A percentile compares a stretch with the other conserved stretches of the same genome.
phyloP scores from a whole-genome alignment of 2,329 filamentous ascomycete species.

The Alternaria incomplexa region DNA sequence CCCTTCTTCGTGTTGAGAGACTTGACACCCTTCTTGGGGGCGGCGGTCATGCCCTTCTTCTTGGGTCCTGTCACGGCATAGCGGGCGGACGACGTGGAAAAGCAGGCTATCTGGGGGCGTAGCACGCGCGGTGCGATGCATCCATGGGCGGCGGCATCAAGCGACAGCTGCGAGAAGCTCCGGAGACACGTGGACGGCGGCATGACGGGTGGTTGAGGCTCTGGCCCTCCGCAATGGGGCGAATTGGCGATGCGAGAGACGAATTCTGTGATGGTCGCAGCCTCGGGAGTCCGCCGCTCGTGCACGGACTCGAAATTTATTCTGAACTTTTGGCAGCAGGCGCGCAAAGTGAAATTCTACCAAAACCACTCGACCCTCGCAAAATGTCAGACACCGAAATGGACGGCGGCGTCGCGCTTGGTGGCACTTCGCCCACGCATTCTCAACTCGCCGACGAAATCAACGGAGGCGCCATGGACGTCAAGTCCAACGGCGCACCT shows the following conservation, averaged over 20 bases:
- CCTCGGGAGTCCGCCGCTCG: conserved; percentile 36
- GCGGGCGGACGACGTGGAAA: conserved; percentile 44
- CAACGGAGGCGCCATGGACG: conserved; percentile 43
- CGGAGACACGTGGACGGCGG: conserved; percentile 41
- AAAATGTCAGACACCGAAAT: conserved; percentile 41
- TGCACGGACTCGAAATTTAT: conserved; percentile 28
- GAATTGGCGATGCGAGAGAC: conserved; percentile 24
- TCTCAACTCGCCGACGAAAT: conserved; percentile 39
- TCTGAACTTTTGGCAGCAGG: conserved; percentile 5
- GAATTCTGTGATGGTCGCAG: conserved; percentile 22
- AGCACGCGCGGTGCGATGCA: conserved; percentile 34
- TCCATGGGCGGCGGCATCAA: conserved; percentile 30
- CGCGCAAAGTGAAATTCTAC: conserved; percentile 1
- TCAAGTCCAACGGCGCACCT: conserved; percentile 32
- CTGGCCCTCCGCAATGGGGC: conserved; percentile 35
- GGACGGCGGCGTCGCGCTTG: conserved; percentile 35
- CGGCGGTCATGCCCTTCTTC: conserved; percentile 34
- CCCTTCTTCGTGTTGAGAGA: conserved; percentile 51
- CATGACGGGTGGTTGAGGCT: conserved; percentile 36
- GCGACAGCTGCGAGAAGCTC: conserved; percentile 39
- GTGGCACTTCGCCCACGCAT: conserved; percentile 26
- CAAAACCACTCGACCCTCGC: background rate
- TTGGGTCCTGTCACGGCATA: conserved; percentile 29
- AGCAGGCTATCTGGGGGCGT: conserved; percentile 35
- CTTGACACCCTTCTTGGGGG: conserved; percentile 47